Conservation (phyloP, 331 rosid species). For the Erythrophleum ivorense region DNA sequence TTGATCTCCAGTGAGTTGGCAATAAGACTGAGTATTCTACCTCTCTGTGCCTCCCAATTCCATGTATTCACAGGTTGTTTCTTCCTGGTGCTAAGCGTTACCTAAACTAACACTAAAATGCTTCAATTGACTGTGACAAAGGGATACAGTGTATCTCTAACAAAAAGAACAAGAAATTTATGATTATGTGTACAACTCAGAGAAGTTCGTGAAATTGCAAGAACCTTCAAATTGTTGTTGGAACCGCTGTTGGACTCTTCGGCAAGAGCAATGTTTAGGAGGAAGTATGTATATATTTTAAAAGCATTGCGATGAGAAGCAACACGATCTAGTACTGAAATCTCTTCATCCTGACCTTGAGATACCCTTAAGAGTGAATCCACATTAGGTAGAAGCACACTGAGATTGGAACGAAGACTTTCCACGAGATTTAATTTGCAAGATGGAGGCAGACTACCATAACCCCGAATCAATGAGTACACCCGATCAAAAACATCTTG, state of each 20-base stretch:
- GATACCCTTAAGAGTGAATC: conserved; percentile 77
- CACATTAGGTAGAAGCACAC: conserved; percentile 91
- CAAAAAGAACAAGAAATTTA: not conserved
- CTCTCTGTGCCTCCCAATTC: conserved; percentile 93
- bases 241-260: conserved; percentile 57
- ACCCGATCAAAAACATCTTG: conserved; percentile 86
- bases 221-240: conserved; percentile 63
- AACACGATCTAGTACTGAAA: conserved; percentile 57
- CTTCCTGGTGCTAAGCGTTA: conserved; percentile 65
- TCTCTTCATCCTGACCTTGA: conserved; percentile 51
- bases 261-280: conserved; percentile 58
- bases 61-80: conserved; percentile 65
- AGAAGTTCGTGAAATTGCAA: conserved; percentile 2
- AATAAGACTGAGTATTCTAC: conserved; percentile 77
- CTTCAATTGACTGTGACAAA: conserved; percentile 15
- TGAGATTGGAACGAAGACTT: conserved; percentile 84
- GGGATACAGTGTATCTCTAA: conserved; percentile 8
- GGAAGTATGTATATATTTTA: conserved; percentile 82
- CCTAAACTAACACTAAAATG: conserved; percentile 51
- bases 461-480: conserved; percentile 70
- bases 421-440: conserved; percentile 76
- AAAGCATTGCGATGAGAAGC: conserved; percentile 88
- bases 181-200: not conserved
- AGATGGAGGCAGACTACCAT: conserved; percentile 55
- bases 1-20: conserved; percentile 92